A percentile compares a stretch with the other conserved stretches of the same genome.
Conservation (phyloP, 2,329 filamentous ascomycete genomes). For the Cytospora leucostoma region DNA sequence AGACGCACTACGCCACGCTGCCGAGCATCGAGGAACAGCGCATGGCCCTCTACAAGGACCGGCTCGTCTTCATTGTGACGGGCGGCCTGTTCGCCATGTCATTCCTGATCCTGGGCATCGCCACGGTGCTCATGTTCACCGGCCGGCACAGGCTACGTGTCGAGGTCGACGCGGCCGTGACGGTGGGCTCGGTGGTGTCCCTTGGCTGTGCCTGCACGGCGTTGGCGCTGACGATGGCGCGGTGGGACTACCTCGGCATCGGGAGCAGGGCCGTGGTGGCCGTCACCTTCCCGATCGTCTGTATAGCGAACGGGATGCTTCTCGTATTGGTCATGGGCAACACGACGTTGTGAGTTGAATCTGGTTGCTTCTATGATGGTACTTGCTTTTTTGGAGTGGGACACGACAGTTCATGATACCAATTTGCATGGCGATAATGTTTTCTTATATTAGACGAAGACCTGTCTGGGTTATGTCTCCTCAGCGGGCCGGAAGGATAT, state of each 20-base stretch:
- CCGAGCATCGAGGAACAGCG: constrained; percentile 55
- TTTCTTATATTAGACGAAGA: neutral
- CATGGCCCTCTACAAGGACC: constrained; percentile 53
- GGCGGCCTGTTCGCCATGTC: constrained; percentile 59
- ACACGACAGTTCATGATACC: neutral
- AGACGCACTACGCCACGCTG: constrained; percentile 54
- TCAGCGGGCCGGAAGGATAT: neutral
- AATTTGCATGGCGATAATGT: neutral
- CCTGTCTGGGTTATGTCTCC: neutral
- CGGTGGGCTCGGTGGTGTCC: constrained; percentile 68
- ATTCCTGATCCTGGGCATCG: constrained; percentile 64
- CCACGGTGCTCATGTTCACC: constrained; percentile 65
- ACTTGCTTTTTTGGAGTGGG: neutral
- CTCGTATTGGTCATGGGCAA: constrained; percentile 53
- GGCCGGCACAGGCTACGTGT: constrained; percentile 66
- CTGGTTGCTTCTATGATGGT: neutral
- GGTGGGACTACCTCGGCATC: constrained; percentile 47
- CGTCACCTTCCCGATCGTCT: constrained; percentile 47
- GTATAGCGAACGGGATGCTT: constrained; percentile 52
- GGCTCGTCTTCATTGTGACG: constrained; percentile 56
- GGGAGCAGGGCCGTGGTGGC: constrained; percentile 48
- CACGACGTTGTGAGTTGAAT: constrained; percentile 27
- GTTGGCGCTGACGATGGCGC: constrained; percentile 59
- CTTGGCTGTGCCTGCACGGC: constrained; percentile 64
- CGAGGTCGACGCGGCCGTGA: constrained; percentile 74